Conservation (phyloP, 1,139 yeast genomes). For the Scheffersomyces titani region DNA sequence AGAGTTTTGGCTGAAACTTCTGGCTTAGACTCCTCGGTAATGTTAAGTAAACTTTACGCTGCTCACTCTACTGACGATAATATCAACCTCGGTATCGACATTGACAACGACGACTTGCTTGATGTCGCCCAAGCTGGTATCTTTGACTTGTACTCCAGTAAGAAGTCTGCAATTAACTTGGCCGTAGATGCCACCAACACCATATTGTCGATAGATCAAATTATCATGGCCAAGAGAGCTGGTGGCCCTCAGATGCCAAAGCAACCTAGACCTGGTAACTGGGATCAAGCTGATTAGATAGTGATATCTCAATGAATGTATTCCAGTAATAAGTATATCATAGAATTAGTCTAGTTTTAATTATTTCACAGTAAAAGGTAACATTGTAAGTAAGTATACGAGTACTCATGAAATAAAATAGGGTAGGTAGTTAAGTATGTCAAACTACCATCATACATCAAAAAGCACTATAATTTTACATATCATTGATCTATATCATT, state of each 20-base stretch:
- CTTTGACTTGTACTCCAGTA: slow-evolving; percentile 77
- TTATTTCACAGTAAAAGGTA: background rate
- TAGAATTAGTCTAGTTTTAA: background rate
- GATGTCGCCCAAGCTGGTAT: slow-evolving; percentile 73
- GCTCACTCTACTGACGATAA: slow-evolving; percentile 74
- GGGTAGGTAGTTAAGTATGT: no score
- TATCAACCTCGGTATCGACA: slow-evolving; percentile 31
- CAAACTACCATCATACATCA: no score
- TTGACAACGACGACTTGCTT: slow-evolving; percentile 32
- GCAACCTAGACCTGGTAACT: slow-evolving; percentile 88
- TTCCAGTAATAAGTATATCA: background rate
- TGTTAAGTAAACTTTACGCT: slow-evolving; percentile 83
- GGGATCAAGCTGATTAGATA: slow-evolving; percentile 89
- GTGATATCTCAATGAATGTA: background rate
- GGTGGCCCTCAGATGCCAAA: slow-evolving; percentile 96
- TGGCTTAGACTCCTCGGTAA: slow-evolving; percentile 88
- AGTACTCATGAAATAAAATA: no score
- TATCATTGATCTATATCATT: no score
- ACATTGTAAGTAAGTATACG: no score
- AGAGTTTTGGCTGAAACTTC: slow-evolving; percentile 92
- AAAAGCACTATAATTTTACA: no score
- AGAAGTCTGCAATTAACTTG: slow-evolving; percentile 83
- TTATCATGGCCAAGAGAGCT: slow-evolving; percentile 92
- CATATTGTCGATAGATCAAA: slow-evolving; percentile 85
- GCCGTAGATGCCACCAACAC: slow-evolving; percentile 97